These are phyloP conservation scores for Umbilicus rupestris DNA, from an alignment of 164 flowering plant species.

Conservation along the genomic window DNA sequence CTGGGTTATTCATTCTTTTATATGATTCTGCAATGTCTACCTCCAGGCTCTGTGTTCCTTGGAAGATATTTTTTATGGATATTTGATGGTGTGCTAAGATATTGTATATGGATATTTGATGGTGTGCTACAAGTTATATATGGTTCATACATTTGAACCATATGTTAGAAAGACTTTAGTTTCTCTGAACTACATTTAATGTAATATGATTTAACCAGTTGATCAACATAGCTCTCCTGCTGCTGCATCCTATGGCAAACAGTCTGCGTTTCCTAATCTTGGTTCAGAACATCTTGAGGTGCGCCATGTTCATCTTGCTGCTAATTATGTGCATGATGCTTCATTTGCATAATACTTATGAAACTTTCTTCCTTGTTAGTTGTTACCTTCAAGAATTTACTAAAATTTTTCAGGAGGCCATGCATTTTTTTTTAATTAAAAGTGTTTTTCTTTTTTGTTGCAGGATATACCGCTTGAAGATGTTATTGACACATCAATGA, in stretches of 20 bases:
- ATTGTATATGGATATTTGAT: no score
- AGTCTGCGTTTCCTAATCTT: not conserved
- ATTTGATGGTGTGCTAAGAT: no score
- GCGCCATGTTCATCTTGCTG: no score
- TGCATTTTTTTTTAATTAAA: no score
- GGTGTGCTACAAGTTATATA: not conserved
- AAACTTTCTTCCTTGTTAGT: no score
- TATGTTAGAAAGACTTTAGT: not conserved
- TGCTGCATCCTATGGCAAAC: not conserved
- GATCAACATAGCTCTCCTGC: not conserved
- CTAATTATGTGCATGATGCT: not conserved
- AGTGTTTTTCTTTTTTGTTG: slow-evolving; percentile 1
- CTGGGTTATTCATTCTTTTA: not conserved
- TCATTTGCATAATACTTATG: no score
- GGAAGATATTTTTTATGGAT: not conserved
- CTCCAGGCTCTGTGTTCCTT: no score
- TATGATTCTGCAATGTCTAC: not conserved
- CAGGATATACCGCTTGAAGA: slow-evolving; percentile 15
- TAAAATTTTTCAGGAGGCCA: no score
- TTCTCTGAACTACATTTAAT: not conserved
- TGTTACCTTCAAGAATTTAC: no score
- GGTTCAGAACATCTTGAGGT: not conserved
- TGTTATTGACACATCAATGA: not conserved
- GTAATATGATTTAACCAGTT: not conserved
- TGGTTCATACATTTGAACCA: not conserved